These are phyloP conservation scores for Raddia distichophylla DNA, from an alignment of 176 grass and related monocot genomes.

Conservation along the genomic window DNA sequence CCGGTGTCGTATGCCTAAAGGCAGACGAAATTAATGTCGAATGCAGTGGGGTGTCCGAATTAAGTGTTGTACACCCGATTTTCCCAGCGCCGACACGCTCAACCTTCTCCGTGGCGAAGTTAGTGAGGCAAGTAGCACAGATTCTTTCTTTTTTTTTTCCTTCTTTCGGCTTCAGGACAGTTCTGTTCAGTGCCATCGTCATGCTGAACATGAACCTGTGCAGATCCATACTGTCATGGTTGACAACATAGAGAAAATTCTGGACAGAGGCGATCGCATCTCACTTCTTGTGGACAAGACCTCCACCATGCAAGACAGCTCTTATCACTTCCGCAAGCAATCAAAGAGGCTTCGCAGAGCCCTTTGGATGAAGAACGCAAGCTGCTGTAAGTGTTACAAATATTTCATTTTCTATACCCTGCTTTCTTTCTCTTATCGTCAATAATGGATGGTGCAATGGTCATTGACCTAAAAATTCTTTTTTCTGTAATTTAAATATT, in stretches of 20 bases:
- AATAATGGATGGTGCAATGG: background rate
- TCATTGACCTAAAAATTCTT: background rate
- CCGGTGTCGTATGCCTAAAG: too few species aligned
- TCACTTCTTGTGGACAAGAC: constrained; percentile 94
- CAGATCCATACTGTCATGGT: constrained; percentile 99
- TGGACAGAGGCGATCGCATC: constrained; percentile 94
- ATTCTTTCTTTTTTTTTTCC: too few species aligned
- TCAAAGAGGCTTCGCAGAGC: constrained; percentile 79
- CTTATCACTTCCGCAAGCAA: constrained; percentile 90
- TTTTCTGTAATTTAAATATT: background rate
- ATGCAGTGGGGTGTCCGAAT: too few species aligned
- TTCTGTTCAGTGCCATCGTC: background rate
- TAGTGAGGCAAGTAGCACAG: constrained; percentile 55
- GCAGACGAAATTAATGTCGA: too few species aligned
- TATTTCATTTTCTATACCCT: background rate
- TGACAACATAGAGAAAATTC: constrained; percentile 93
- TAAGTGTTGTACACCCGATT: too few species aligned
- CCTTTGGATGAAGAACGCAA: constrained; percentile 98
- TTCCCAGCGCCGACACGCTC: constrained; percentile 84
- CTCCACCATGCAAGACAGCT: constrained; percentile 89
- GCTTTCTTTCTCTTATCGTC: background rate
- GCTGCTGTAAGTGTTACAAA: constrained; percentile 67
- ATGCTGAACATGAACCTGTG: constrained; percentile 6
- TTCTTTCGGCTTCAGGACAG: too few species aligned
- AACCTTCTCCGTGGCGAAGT: constrained; percentile 84